Evolutionary conservation across 2,329 filamentous ascomycete genomes (phyloP).

Genomic region (Arthroderma uncinatum): DNA sequence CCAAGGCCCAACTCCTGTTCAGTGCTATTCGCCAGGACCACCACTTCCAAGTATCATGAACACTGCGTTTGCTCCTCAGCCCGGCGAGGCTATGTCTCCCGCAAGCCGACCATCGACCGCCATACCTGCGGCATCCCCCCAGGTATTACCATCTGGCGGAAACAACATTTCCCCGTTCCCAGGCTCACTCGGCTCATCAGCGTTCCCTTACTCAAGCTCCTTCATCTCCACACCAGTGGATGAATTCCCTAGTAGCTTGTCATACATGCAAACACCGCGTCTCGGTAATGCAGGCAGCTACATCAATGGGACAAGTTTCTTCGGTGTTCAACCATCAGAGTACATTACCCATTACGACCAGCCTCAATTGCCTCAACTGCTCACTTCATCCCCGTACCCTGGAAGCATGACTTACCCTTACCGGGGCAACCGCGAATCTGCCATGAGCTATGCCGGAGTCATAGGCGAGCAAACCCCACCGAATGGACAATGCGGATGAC

Average conservation of each 20-base stretch:
- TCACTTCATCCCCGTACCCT: neutral
- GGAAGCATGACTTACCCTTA: neutral
- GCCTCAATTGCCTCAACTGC: neutral
- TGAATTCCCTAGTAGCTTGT: neutral
- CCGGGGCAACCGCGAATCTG: neutral
- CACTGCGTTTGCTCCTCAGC: conserved; percentile 32
- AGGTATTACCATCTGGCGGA: neutral
- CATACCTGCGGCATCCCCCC: neutral
- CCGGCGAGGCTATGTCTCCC: conserved; percentile 27
- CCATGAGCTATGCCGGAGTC: neutral
- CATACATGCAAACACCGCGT: neutral
- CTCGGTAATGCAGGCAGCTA: neutral
- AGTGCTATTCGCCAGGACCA: conserved; percentile 16
- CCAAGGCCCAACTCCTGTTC: neutral
- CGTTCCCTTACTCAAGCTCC: neutral
- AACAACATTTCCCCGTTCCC: neutral
- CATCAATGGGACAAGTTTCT: neutral
- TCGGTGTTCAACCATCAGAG: neutral
- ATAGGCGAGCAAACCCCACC: conserved; percentile 38
- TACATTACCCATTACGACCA: neutral
- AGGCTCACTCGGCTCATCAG: neutral
- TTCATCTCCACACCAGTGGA: neutral
- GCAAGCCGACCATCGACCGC: conserved; percentile 23
- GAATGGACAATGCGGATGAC: conserved; percentile 39
- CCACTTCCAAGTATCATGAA: conserved; percentile 29